A percentile compares a stretch with the other conserved stretches of the same genome.
Evolutionary conservation across 2,329 filamentous ascomycete genomes (phyloP).

Genomic region (Magnaporthiopsis poae): DNA sequence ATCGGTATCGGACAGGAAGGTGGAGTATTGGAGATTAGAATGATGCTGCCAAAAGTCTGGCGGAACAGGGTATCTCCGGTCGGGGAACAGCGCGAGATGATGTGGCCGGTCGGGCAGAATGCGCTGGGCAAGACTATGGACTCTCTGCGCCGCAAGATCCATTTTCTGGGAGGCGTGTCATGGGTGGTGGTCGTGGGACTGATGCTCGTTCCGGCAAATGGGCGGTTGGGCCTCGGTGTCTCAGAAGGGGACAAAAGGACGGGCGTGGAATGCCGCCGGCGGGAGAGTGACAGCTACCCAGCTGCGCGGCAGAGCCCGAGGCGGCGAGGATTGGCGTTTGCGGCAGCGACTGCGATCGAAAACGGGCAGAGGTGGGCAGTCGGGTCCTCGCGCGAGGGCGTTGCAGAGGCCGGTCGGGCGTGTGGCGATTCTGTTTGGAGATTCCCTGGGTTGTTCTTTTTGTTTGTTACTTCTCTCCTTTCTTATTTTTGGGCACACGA

Average conservation of each 20-base stretch:
- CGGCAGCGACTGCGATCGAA: neutral
- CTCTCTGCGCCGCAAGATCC: conserved; percentile 17
- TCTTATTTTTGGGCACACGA: neutral
- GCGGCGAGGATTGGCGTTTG: too few relatives aligned
- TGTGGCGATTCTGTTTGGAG: too few relatives aligned
- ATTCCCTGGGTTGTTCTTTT: too few relatives aligned
- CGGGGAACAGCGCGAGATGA: conserved; percentile 40
- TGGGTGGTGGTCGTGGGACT: conserved; percentile 1
- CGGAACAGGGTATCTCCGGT: conserved; percentile 36
- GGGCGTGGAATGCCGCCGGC: neutral
- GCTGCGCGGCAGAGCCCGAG: neutral
- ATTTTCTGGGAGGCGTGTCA: conserved; percentile 12
- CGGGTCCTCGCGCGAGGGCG: too few relatives aligned
- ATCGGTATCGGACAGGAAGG: conserved; percentile 47
- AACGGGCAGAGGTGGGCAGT: neutral
- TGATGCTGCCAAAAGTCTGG: conserved; percentile 35
- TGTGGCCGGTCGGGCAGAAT: conserved; percentile 24
- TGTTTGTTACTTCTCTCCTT: neutral
- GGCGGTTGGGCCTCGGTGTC: neutral
- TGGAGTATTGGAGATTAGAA: conserved; percentile 44
- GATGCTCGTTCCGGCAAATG: neutral
- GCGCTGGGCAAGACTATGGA: conserved; percentile 16
- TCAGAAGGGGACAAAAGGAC: neutral
- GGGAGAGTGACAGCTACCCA: neutral
- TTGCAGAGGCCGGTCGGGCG: neutral